Conservation (phyloP, 495 filamentous ascomycete species). For the Penicillium alfredii region DNA sequence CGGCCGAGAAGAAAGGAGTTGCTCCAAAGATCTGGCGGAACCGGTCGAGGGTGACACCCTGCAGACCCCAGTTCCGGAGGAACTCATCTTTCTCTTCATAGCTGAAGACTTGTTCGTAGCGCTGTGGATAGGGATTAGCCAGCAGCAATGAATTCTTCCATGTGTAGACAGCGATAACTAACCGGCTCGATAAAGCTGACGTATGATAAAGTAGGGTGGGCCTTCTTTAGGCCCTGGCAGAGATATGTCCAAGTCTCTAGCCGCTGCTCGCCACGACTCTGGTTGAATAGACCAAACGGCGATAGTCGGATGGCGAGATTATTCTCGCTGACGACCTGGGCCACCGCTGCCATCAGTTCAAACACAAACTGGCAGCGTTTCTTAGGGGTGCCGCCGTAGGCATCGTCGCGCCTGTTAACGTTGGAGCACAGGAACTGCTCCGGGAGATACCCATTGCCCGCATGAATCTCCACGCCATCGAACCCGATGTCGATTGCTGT, state of each 20-base stretch:
- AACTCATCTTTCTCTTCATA: conserved; percentile 41
- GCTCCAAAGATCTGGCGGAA: conserved; percentile 42
- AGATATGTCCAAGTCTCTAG: conserved; percentile 41
- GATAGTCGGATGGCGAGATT: conserved; percentile 39
- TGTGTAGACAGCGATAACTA: conserved; percentile 11
- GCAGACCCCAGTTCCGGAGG: conserved; percentile 39
- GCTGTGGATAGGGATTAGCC: conserved; percentile 13
- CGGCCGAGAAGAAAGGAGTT: conserved; percentile 44
- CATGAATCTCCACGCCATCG: conserved; percentile 53
- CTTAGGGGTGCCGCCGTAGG: conserved; percentile 46
- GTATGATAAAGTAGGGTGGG: conserved; percentile 41
- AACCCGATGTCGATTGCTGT: conserved; percentile 58
- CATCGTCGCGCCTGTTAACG: conserved; percentile 47
- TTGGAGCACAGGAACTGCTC: conserved; percentile 50
- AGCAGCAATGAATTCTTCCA: neutral
- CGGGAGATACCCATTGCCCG: conserved; percentile 49
- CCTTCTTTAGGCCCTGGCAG: conserved; percentile 44
- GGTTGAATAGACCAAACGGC: too few species aligned
- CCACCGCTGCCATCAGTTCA: conserved; percentile 35
- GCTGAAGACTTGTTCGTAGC: conserved; percentile 46
- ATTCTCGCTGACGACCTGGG: conserved; percentile 22
- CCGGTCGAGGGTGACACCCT: conserved; percentile 27
- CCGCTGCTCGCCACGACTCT: too few species aligned
- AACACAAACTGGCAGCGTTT: conserved; percentile 44
- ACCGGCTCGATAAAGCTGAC: conserved; percentile 50